phyloP scores from a whole-genome alignment of 768 basidiomycete species.

The Suillus placidus region DNA sequence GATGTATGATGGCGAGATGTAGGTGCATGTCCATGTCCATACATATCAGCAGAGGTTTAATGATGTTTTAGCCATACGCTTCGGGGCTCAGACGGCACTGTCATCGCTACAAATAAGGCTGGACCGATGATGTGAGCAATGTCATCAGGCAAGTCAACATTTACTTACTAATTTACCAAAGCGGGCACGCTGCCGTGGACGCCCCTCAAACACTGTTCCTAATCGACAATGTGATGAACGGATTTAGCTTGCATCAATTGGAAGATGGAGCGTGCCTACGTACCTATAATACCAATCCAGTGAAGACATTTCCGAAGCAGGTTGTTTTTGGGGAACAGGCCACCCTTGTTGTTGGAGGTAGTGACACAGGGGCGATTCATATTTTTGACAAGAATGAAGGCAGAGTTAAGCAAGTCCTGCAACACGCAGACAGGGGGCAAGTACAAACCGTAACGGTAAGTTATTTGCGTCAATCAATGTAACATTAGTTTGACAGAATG shows the following conservation, averaged over 20 bases:
- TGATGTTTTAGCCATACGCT: not conserved
- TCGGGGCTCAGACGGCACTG: not conserved
- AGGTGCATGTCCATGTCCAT: not conserved
- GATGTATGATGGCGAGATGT: slow-evolving; percentile 12
- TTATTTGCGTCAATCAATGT: not conserved
- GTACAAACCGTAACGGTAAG: not conserved
- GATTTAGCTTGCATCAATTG: not conserved
- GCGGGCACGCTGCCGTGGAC: not conserved
- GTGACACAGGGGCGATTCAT: not conserved
- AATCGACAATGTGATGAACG: not conserved
- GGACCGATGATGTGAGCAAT: not conserved
- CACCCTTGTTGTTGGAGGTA: not conserved
- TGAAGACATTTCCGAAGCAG: not conserved
- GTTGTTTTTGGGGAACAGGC: not conserved
- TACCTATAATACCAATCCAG: not conserved
- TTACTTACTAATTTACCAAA: not conserved
- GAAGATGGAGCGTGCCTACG: not conserved
- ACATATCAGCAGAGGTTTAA: not conserved
- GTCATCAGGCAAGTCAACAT: not conserved
- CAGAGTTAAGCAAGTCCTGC: not conserved
- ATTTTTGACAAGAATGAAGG: not conserved
- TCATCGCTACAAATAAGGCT: not conserved
- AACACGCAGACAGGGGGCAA: not conserved
- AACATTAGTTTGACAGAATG: not conserved
- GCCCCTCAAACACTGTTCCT: not conserved